Percentiles rank a stretch among this genome's conserved stretches.
Conservation (phyloP, 2,329 filamentous ascomycete species). For the Cercospora janseana region DNA sequence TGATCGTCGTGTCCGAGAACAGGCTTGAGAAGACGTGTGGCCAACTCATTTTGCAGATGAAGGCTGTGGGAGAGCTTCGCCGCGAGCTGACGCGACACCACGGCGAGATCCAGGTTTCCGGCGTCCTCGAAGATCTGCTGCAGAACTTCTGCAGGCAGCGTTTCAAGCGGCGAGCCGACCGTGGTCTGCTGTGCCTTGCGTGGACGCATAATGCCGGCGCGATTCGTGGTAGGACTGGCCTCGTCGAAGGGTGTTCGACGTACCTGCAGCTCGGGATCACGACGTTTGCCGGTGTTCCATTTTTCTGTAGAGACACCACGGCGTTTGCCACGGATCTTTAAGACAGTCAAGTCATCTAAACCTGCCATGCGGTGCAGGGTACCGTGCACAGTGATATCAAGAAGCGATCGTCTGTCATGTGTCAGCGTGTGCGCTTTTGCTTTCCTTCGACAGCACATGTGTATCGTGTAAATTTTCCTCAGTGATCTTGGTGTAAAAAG, state of each 20-base stretch:
- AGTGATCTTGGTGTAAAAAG: constrained; percentile 44
- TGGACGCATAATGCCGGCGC: constrained; percentile 10
- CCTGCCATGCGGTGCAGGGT: constrained; percentile 15
- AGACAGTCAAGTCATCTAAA: constrained; percentile 28
- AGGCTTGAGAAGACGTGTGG: constrained; percentile 26
- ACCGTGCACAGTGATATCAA: neutral
- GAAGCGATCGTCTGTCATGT: too few relatives aligned
- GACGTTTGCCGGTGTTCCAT: constrained; percentile 29
- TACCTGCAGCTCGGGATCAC: constrained; percentile 23
- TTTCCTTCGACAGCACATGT: neutral
- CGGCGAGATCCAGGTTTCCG: constrained; percentile 35
- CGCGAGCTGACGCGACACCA: constrained; percentile 32
- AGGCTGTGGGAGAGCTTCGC: constrained; percentile 34
- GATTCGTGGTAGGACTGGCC: constrained; percentile 21
- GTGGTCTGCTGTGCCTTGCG: neutral
- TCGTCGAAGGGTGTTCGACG: constrained; percentile 5
- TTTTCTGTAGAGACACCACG: constrained; percentile 30
- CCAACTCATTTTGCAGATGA: constrained; percentile 32
- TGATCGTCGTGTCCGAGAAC: constrained; percentile 19
- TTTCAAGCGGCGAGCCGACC: constrained; percentile 32
- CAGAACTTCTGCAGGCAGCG: constrained; percentile 38
- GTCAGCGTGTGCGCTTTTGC: too few relatives aligned
- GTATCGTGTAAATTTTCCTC: constrained; percentile 29
- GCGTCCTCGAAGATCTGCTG: constrained; percentile 37
- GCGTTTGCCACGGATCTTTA: constrained; percentile 38